Evolutionary conservation across 495 filamentous ascomycete species (phyloP).

Genomic region (Trichoderma asperelloides): DNA sequence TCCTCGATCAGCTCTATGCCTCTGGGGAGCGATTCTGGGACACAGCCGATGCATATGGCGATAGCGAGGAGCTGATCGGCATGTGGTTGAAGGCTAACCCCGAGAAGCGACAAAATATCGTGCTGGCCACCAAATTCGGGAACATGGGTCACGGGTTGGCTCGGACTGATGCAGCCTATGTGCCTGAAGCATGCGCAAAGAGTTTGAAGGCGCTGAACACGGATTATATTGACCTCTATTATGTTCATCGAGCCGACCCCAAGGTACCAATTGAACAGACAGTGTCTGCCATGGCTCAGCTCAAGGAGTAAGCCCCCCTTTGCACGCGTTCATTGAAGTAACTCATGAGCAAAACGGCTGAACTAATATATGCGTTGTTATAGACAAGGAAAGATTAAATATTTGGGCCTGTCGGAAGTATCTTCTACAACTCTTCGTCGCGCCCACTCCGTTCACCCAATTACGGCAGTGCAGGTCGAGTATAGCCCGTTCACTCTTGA

Average conservation of each 20-base stretch:
- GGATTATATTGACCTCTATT: constrained; percentile 51
- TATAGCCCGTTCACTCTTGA: constrained; percentile 37
- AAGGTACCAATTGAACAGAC: constrained; percentile 57
- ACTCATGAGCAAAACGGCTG: no score
- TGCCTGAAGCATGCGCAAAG: constrained; percentile 35
- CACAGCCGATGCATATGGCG: constrained; percentile 36
- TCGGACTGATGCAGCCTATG: constrained; percentile 41
- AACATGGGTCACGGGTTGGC: constrained; percentile 7
- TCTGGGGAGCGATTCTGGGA: constrained; percentile 44
- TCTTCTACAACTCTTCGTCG: constrained; percentile 30
- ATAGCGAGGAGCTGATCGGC: constrained; percentile 44
- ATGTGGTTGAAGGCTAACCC: constrained; percentile 43
- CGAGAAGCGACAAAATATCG: constrained; percentile 41
- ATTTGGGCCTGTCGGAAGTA: constrained; percentile 40
- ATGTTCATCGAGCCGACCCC: constrained; percentile 45
- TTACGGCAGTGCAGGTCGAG: constrained; percentile 38
- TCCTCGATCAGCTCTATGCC: constrained; percentile 37
- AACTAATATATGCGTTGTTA: not conserved
- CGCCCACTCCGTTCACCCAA: constrained; percentile 25
- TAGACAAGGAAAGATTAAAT: constrained; percentile 38
- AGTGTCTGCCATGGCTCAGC: constrained; percentile 38
- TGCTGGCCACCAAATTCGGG: constrained; percentile 50
- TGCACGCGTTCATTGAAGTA: no score
- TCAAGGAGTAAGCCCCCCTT: constrained; percentile 19
- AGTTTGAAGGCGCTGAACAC: constrained; percentile 44